phyloP scores from a whole-genome alignment of 176 grass and related monocot genomes.

The Carex cristatella region DNA sequence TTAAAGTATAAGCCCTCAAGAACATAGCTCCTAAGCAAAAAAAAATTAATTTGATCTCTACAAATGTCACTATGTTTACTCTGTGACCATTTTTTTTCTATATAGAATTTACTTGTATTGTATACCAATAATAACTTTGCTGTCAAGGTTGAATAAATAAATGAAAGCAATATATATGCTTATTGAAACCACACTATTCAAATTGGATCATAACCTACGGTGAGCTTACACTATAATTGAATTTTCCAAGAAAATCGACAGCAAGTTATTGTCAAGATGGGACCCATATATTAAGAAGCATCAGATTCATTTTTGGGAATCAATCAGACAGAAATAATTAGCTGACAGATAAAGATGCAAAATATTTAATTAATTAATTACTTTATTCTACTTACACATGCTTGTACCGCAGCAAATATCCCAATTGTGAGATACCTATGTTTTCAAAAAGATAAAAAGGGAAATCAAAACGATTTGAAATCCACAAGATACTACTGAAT shows the following conservation, averaged over 20 bases:
- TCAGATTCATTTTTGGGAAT: not conserved
- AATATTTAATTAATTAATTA: not conserved
- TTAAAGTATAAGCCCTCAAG: not conserved
- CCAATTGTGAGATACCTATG: conserved; percentile 78
- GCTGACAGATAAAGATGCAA: not conserved
- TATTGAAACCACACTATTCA: not conserved
- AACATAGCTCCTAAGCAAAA: not conserved
- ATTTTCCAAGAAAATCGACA: not conserved
- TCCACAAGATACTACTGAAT: not conserved
- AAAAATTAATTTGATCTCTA: not conserved
- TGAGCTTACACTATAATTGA: not conserved
- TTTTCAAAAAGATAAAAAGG: not conserved
- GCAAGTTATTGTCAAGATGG: not conserved
- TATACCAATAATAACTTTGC: not conserved
- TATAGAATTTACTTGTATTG: not conserved
- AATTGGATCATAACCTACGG: not conserved
- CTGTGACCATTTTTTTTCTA: not conserved
- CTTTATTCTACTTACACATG: conserved; percentile 30
- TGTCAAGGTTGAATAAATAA: not conserved
- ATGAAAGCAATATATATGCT: not conserved
- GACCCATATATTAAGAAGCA: not conserved
- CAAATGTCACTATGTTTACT: not conserved
- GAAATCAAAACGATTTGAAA: not conserved
- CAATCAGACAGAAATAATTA: conserved; percentile 6
- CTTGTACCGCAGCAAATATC: conserved; percentile 77